A percentile compares a stretch with the other conserved stretches of the same genome.
Evolutionary conservation across 441 rosid genomes (phyloP).

Genomic region (Aquilaria agallochum): DNA sequence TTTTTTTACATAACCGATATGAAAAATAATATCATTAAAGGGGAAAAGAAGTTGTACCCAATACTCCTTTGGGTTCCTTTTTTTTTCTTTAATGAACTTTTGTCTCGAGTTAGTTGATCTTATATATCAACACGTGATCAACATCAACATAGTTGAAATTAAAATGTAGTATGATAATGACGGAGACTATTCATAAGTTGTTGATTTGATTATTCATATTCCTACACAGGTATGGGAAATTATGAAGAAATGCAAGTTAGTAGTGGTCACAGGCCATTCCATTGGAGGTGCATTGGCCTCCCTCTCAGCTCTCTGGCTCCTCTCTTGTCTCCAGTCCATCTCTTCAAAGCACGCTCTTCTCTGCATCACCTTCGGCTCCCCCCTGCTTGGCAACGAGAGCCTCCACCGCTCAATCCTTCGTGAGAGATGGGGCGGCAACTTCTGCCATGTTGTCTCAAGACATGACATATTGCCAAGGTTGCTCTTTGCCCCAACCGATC

Average conservation of each 20-base stretch:
- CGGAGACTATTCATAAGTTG: no score
- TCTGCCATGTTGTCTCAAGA: constrained; percentile 61
- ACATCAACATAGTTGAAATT: no score
- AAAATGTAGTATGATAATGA: no score
- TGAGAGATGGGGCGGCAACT: constrained; percentile 58
- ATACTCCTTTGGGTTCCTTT: no score
- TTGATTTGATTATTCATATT: neutral
- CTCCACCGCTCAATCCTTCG: constrained; percentile 45
- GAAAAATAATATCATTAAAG: no score
- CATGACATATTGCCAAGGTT: constrained; percentile 59
- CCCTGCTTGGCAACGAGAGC: constrained; percentile 61
- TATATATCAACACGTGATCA: no score
- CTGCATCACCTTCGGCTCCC: constrained; percentile 85
- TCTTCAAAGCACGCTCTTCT: constrained; percentile 25
- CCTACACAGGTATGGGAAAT: constrained; percentile 34
- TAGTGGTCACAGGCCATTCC: constrained; percentile 80
- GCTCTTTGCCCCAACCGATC: constrained; percentile 31
- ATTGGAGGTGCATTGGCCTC: constrained; percentile 66
- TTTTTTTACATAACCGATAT: no score
- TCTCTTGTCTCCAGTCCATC: constrained; percentile 34
- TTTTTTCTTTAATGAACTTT: no score
- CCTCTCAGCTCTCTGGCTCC: constrained; percentile 73
- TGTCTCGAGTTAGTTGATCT: no score
- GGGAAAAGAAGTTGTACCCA: no score
- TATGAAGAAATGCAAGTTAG: constrained; percentile 30